Evolutionary conservation across 257 asterid species (phyloP), one percentile per base, ranked within the genome.

Genomic region (Solanum lignicaule): DNA sequence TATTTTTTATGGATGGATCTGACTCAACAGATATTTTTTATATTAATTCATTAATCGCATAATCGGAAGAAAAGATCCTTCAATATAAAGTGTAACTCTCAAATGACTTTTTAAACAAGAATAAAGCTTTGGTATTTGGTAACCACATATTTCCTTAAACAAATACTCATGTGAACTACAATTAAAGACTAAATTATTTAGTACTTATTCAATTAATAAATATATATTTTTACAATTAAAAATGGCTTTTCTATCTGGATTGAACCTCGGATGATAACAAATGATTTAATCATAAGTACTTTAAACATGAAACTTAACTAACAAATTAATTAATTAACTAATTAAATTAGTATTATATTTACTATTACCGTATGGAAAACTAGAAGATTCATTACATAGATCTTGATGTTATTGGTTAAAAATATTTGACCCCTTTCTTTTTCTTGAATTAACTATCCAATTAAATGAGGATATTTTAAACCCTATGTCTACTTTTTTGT

Each of bases 251-350:
- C 74, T 55, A 84, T 84, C 38, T 84, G 5, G 87, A 58, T 62
- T 84, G 60, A 84, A 84, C 78, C 87, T 84, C 78, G 78, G 87
- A 84, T 62, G 36, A 35, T 35, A 62, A 62, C 87, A 62, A 62
- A 84, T 62, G 60, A 62, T 84, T 62, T 58, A 84, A 84, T 62
- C 32, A 62, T 36, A 36, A 84, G 65, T 16, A 79, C 65, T 41
- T 41, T 25, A 15, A 60, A 41, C 36, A 43, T 41, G 84, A 78
- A 41, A 78, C 65, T 13, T 78, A 74, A 74, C 31, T 21, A 74
- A 74, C 52, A 9, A 33, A 75, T 36, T 74, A 13, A 41, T 15
- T 78, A 38, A 23, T 21, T n/a, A 9, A 43, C 16, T 43, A 76
- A 13, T 1, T 76, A n/a, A 38, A n/a, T 76, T 58, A 38, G 33